Base-by-base conservation (phyloP, 306 rosid genomes). In the Castanospermum australe region DNA sequence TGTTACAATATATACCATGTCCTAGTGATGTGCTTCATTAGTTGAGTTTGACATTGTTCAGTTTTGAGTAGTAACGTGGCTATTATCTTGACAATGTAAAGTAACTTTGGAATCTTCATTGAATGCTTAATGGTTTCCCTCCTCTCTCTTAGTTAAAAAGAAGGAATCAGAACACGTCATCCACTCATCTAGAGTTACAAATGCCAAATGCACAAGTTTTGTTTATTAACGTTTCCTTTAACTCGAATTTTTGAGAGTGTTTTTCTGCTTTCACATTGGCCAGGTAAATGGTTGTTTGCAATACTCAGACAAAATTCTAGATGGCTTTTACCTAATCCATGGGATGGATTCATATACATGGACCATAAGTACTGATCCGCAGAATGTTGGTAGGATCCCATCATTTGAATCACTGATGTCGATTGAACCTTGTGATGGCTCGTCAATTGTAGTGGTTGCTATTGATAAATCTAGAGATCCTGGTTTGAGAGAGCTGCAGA, bases 301-400 rank as follows among this genome's bases (percentile, higher is more conserved):
- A 52, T 87, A 87, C 82, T 61, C 72, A 6, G 91, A 85, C 63
- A 76, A 73, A 85, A 71, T 85, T 85, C 54, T 71, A 2, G 88
- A 87, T 79, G 91, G 91, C 28, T 87, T 87, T 80, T 87, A 87
- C 84, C 52, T 85, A 32, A 79, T 87, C 21, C 88, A 87, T 41
- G 91, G 91, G 80, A 80, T 87, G 82, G 91, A 87, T 87, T 79
- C 79, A 8, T 87, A 87, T 68, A 75, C 91, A 72, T 87, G 91
- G 91, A 76, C 79, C 15, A 62, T 85, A 48, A 87, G 91, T 68
- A 68, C 87, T 18, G 91, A 87, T 77, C 51, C 67, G 75, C 85
- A 79, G 79, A 81, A 62, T 74, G 81, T 64, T 72, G 88, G 88
- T 44, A 38, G 24, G 41, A 77, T 87, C 50, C 91, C 91, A 20